Evolutionary conservation across 1,284 basidiomycete species (phyloP), one percentile per base, ranked within the genome.

Genomic region (Volvariella surrecta): DNA sequence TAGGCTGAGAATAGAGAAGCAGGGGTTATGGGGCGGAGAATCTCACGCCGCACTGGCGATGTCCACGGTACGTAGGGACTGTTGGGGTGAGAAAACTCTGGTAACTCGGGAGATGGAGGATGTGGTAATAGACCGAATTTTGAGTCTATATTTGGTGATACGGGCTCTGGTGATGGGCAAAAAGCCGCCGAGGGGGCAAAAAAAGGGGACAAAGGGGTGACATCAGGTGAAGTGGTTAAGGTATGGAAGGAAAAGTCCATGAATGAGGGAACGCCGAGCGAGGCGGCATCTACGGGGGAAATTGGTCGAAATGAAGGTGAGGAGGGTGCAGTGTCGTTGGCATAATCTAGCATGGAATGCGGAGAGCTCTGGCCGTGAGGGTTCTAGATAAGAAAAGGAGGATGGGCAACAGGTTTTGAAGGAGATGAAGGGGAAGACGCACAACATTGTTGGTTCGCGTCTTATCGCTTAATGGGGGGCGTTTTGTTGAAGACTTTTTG

Each of bases 61-160:
- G 42, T 44, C 47, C 49, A 48, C 4, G 47, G 49, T 34, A 48
- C 47, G 20, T 48, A 51, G 4, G 49, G 49, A 28, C 45, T 47
- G 22, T 48, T 48, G 20, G 49, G 49, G 39, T 51, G 47, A 4
- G n/a, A 9, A n/a, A 39, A 39, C 16, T 17, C 21, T 4, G 20
- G 15, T 4, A 15, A 8, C n/a, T 39, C 21, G 16, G 19, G 38
- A 8, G 38, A 24, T 39, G 34, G 34, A n/a, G 13, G 13, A 11
- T 28, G 24, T 6, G 24, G 24, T 28, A 28, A 28, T 11, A 11
- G 24, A 6, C 11, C 11, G 24, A 6, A 6, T 28, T 6, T 28
- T 6, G 11, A 11, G 6, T 28, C 24, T 11, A 28, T 6, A 6
- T 6, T 28, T 11, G 24, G 24, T 6, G 11, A 28, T 28, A 28